These are phyloP conservation scores for Carallia pectinifolia DNA, from an alignment of 345 rosid species.

Conservation along the genomic window DNA sequence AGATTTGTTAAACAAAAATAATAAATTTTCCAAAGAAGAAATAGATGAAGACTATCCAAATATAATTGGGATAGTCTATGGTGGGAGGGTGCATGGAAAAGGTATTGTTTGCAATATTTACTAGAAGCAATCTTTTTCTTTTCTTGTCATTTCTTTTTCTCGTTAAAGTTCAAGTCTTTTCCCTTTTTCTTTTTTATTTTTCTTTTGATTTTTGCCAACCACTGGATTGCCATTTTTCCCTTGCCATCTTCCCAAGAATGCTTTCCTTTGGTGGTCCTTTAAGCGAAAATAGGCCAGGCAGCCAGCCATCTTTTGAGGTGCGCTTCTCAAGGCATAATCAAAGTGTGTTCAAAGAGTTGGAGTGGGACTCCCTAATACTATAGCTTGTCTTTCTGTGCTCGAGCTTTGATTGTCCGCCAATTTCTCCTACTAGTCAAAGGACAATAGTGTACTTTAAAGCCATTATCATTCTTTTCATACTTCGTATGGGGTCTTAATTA, in stretches of 20 bases:
- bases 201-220: conserved; percentile 14
- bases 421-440: conserved; percentile 16
- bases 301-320: conserved; percentile 14
- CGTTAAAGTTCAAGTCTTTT: neutral
- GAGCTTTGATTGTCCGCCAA: conserved; percentile 1
- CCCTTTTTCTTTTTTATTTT: neutral
- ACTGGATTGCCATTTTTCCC: conserved; percentile 19
- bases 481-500: neutral
- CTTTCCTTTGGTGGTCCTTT: conserved; percentile 10
- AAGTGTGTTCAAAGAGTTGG: conserved; percentile 21
- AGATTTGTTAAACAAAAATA: no score
- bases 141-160: neutral
- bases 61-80: no score
- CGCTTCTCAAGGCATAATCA: conserved; percentile 22
- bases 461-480: conserved; percentile 3
- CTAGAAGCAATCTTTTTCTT: neutral
- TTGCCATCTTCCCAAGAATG: conserved; percentile 19
- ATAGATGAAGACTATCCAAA: no score
- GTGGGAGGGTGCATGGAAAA: no score
- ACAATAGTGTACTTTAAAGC: conserved; percentile 22
- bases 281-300: conserved; percentile 12
- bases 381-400: conserved; percentile 4
- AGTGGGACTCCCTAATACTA: conserved; percentile 4
- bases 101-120: neutral
- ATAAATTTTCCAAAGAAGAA: no score